Conservation (phyloP, 2,329 filamentous ascomycete species). For the Hymenotorrendiella dingleyae region DNA sequence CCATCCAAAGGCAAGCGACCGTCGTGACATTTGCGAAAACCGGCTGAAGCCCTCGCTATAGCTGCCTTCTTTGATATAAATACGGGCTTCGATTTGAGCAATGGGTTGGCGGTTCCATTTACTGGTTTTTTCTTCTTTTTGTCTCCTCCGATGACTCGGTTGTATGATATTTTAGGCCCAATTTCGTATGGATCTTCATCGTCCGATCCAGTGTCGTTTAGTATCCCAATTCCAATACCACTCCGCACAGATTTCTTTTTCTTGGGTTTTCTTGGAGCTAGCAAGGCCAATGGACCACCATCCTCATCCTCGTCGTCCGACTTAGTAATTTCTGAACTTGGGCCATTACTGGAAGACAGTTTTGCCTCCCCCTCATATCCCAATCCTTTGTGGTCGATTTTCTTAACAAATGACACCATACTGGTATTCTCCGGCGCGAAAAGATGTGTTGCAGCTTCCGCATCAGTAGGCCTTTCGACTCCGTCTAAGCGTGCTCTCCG, state of each 20-base stretch:
- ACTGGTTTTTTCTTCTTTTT: conserved; percentile 69
- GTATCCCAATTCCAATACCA: conserved; percentile 78
- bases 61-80: conserved; percentile 65
- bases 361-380: conserved; percentile 58
- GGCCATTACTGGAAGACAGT: conserved; percentile 34
- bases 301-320: conserved; percentile 44
- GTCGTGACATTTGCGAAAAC: conserved; percentile 71
- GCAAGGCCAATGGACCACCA: conserved; percentile 28
- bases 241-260: conserved; percentile 49
- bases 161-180: conserved; percentile 85
- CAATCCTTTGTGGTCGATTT: conserved; percentile 64
- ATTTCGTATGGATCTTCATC: conserved; percentile 93
- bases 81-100: conserved; percentile 60
- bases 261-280: conserved; percentile 31
- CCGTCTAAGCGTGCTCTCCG: conserved; percentile 65
- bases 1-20: conserved; percentile 74
- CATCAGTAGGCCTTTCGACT: conserved; percentile 34
- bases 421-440: conserved; percentile 80
- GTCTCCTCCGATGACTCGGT: conserved; percentile 70
- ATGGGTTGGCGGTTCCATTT: conserved; percentile 54
- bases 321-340: conserved; percentile 27
- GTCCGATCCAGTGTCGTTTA: conserved; percentile 92
- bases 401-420: conserved; percentile 60
- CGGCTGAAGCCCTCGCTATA: conserved; percentile 35
- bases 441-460: conserved; percentile 49